Percentiles rank a stretch among this genome's conserved stretches.
These are phyloP conservation scores for Solanum paucissectum DNA, from an alignment of 257 asterid species.

Conservation along the genomic window DNA sequence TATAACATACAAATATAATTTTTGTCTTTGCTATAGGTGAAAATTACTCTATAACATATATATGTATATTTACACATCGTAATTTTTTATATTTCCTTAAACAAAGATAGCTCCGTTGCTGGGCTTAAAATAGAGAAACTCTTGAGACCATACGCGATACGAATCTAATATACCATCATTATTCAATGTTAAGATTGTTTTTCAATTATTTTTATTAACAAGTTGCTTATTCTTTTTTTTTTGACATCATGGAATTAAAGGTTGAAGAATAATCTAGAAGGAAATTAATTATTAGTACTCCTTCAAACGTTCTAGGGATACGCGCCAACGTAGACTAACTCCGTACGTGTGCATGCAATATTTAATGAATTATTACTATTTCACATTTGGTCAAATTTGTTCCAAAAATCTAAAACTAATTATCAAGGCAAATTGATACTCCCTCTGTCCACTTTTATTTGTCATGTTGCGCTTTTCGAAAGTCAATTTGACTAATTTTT, in stretches of 20 bases:
- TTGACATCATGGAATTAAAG: not conserved
- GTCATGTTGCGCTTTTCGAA: too few species aligned
- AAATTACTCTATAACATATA: too few species aligned
- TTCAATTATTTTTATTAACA: not conserved
- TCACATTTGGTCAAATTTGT: not conserved
- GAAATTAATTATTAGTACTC: not conserved
- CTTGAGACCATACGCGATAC: not conserved
- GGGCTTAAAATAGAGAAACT: not conserved
- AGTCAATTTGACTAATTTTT: too few species aligned
- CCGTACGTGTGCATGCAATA: not conserved
- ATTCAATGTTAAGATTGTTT: not conserved
- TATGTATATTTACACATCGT: not conserved
- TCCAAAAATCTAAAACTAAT: not conserved
- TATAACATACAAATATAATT: too few species aligned
- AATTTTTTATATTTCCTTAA: not conserved
- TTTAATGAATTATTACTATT: not conserved
- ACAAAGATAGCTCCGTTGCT: fast-evolving
- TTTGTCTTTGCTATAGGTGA: too few species aligned
- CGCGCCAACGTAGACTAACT: not conserved
- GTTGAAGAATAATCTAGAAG: not conserved
- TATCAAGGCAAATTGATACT: not conserved
- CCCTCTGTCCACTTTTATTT: too few species aligned
- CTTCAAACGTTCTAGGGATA: not conserved
- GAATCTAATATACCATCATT: not conserved
- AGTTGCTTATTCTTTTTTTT: not conserved